A percentile compares a stretch with the other conserved stretches of the same genome.
phyloP scores from a whole-genome alignment of 164 flowering plant genomes.

The Macadamia tetraphylla region DNA sequence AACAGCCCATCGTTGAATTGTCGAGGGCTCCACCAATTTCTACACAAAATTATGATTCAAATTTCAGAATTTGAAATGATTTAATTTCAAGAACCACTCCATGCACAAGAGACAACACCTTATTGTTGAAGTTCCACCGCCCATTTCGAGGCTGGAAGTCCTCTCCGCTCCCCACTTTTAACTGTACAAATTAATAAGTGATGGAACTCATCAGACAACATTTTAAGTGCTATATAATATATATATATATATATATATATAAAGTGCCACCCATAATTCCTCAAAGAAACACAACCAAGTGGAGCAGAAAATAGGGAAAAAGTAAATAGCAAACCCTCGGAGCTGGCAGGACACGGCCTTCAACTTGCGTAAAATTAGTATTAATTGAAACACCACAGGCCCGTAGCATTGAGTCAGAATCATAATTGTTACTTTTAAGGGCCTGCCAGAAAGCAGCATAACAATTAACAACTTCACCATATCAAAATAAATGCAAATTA shows the following conservation, averaged over 20 bases:
- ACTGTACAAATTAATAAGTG: constrained; percentile 28
- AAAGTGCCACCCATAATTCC: too few species aligned
- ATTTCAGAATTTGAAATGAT: not conserved
- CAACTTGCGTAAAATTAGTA: constrained; percentile 53
- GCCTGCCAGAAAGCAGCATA: constrained; percentile 33
- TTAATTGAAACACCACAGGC: constrained; percentile 60
- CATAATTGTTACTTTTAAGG: constrained; percentile 47
- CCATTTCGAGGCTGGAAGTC: constrained; percentile 71
- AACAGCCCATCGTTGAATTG: constrained; percentile 69
- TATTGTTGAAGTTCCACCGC: constrained; percentile 81
- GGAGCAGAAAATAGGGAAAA: not conserved
- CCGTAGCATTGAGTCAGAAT: constrained; percentile 57
- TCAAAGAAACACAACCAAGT: too few species aligned
- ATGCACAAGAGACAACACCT: constrained; percentile 34
- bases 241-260: too few species aligned
- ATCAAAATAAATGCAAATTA: too few species aligned
- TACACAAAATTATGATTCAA: constrained; percentile 14
- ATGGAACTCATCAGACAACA: not conserved
- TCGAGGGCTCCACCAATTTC: constrained; percentile 62
- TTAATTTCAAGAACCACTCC: not conserved
- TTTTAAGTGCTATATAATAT: too few species aligned
- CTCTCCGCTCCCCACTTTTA: constrained; percentile 73
- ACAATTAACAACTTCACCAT: not conserved
- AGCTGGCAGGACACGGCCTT: constrained; percentile 75
- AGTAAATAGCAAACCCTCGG: constrained; percentile 55